phyloP scores from a whole-genome alignment of 768 basidiomycete species.

The Phlegmacium glaucopus region DNA sequence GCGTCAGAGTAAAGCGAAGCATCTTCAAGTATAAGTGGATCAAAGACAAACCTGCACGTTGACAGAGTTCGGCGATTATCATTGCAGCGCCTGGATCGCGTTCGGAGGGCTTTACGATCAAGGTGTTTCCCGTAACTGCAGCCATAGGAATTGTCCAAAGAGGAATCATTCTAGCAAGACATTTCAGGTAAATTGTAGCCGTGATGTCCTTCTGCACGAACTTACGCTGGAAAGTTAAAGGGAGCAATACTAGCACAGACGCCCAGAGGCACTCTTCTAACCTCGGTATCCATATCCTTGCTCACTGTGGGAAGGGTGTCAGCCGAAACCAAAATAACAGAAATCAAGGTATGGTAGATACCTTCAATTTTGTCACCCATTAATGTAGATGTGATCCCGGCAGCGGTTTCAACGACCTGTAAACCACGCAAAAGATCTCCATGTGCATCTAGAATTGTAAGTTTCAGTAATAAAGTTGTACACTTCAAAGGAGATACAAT shows the following conservation, averaged over 20 bases:
- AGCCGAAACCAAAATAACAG: background rate
- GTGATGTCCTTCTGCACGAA: constrained; percentile 8
- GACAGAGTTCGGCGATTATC: constrained; percentile 95
- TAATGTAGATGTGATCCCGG: constrained; percentile 79
- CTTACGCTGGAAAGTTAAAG: constrained; percentile 88
- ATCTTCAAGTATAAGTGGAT: background rate
- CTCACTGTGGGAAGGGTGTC: constrained; percentile 48
- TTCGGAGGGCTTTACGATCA: constrained; percentile 94
- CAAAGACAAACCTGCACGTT: constrained; percentile 61
- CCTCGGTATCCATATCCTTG: constrained; percentile 95
- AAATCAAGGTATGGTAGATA: constrained; percentile 25
- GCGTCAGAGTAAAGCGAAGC: background rate
- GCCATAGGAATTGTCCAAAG: constrained; percentile 95
- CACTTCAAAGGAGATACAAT: constrained; percentile 9
- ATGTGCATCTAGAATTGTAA: constrained; percentile 66
- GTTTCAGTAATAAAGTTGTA: background rate
- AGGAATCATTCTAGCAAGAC: constrained; percentile 77
- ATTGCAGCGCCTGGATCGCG: constrained; percentile 96
- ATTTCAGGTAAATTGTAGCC: background rate
- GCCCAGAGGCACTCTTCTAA: constrained; percentile 79
- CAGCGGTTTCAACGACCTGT: constrained; percentile 82
- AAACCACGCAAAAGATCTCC: constrained; percentile 92
- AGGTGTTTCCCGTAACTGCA: constrained; percentile 85
- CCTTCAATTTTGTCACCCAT: constrained; percentile 93
- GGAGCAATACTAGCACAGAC: constrained; percentile 87